These are phyloP conservation scores for Polygonum maritimum DNA, from an alignment of 148 eudicot species.

Conservation along the genomic window DNA sequence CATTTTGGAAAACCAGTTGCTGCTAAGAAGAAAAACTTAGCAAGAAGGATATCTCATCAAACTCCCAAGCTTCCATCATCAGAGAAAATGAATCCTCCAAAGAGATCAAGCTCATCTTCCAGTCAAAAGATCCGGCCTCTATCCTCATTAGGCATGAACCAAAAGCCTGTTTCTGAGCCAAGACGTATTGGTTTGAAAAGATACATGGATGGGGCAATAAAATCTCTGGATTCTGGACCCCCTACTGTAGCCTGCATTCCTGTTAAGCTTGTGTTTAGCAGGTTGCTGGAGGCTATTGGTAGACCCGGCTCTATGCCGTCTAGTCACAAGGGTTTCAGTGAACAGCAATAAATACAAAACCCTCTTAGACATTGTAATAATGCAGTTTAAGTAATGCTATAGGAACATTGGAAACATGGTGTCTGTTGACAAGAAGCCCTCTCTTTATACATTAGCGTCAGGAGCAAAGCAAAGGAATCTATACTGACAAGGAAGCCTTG, in stretches of 20 bases:
- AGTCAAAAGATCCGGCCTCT: slow-evolving; percentile 56
- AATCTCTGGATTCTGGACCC: slow-evolving; percentile 35
- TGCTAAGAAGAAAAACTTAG: slow-evolving; percentile 19
- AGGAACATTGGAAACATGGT: slow-evolving; percentile 8
- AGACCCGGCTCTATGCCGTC: slow-evolving; percentile 35
- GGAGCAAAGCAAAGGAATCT: background rate
- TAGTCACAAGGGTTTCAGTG: slow-evolving; percentile 18
- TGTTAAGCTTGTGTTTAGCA: slow-evolving; percentile 77
- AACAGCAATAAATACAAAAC: slow-evolving; percentile 27
- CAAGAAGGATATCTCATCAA: slow-evolving; percentile 18
- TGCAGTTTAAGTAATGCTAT: slow-evolving; percentile 27
- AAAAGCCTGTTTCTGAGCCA: slow-evolving; percentile 23
- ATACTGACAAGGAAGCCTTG: background rate
- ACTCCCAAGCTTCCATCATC: slow-evolving; percentile 9
- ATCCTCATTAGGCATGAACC: slow-evolving; percentile 56
- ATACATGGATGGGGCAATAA: slow-evolving; percentile 42
- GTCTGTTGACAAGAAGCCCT: slow-evolving; percentile 1
- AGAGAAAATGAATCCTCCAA: slow-evolving; percentile 30
- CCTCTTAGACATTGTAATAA: slow-evolving; percentile 31
- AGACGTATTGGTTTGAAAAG: slow-evolving; percentile 17
- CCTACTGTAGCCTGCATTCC: slow-evolving; percentile 82
- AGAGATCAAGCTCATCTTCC: slow-evolving; percentile 41
- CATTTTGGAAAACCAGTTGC: slow-evolving; percentile 21
- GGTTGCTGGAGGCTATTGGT: slow-evolving; percentile 72
- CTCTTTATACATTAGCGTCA: background rate